Percentiles rank a stretch among this genome's conserved stretches.
Conservation (phyloP, 192 early-diverging fungal species). For the Entomortierella chlamydospora region DNA sequence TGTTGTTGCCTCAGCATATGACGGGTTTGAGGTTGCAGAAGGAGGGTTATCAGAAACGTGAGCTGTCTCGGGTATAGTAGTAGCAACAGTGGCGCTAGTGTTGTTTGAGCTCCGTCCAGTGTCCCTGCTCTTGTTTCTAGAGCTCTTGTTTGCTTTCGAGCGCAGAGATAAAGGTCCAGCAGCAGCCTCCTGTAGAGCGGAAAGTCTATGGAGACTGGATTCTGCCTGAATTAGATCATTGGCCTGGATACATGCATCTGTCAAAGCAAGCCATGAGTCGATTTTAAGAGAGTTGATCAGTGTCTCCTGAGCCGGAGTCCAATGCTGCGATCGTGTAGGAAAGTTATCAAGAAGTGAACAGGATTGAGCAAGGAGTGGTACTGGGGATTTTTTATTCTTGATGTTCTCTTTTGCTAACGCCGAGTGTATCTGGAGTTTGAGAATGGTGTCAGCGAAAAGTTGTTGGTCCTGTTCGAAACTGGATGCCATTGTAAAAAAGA, state of each 20-base stretch:
- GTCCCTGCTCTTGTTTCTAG: background rate
- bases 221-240: conserved; percentile 42
- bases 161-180: conserved; percentile 18
- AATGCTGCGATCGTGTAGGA: background rate
- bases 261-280: conserved; percentile 30
- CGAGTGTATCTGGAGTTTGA: conserved; percentile 40
- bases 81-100: too few species aligned
- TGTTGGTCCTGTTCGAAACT: conserved; percentile 21
- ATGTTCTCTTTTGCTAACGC: conserved; percentile 30
- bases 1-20: background rate
- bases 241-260: conserved; percentile 28
- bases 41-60: too few species aligned
- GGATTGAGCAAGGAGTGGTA: conserved; percentile 38
- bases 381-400: conserved; percentile 33
- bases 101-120: background rate
- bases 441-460: conserved; percentile 33
- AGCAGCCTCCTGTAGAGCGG: conserved; percentile 19
- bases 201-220: conserved; percentile 24
- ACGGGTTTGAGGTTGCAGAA: background rate
- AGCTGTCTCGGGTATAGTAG: background rate
- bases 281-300: conserved; percentile 30
- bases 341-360: conserved; percentile 47
- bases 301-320: conserved; percentile 14
- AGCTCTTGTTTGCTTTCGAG: background rate
- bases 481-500: background rate